phyloP scores from a whole-genome alignment of 2,329 filamentous ascomycete species.

The Arthrobotrys sinensis region DNA sequence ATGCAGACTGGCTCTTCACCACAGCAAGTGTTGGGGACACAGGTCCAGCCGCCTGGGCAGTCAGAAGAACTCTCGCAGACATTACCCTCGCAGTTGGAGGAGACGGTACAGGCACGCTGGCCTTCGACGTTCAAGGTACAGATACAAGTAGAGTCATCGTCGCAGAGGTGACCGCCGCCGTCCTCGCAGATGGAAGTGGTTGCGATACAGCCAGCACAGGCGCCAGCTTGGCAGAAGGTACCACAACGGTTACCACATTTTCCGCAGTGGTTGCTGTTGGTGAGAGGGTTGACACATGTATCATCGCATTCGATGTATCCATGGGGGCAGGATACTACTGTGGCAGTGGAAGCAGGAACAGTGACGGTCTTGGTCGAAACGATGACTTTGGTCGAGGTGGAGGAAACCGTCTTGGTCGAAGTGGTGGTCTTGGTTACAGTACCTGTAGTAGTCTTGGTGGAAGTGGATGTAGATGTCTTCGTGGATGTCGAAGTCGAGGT shows the following conservation, averaged over 20 bases:
- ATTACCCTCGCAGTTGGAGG: constrained; percentile 22
- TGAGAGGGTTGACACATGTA: constrained; percentile 8
- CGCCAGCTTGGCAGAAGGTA: constrained; percentile 35
- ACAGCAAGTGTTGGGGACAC: constrained; percentile 47
- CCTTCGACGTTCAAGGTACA: constrained; percentile 43
- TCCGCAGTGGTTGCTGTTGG: constrained; percentile 33
- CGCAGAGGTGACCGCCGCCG: constrained; percentile 41
- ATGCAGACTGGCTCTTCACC: constrained; percentile 44
- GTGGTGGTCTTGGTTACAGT: constrained; percentile 10
- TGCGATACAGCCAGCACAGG: constrained; percentile 40
- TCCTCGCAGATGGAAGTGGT: constrained; percentile 26
- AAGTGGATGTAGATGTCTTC: constrained; percentile 7
- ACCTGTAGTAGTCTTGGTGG: constrained; percentile 10
- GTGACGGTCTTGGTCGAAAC: neutral
- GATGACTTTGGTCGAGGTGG: neutral
- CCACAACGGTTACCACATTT: constrained; percentile 32
- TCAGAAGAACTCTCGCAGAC: constrained; percentile 30
- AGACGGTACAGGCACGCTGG: constrained; percentile 36
- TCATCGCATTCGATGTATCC: constrained; percentile 16
- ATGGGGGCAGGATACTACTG: constrained; percentile 25
- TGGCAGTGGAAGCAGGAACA: constrained; percentile 32
- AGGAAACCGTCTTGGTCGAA: neutral
- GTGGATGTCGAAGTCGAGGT: constrained; percentile 16
- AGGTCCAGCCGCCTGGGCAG: constrained; percentile 28
- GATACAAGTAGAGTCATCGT: constrained; percentile 46